phyloP scores from a whole-genome alignment of 345 rosid genomes.

The Diplotaxis tenuifolia region DNA sequence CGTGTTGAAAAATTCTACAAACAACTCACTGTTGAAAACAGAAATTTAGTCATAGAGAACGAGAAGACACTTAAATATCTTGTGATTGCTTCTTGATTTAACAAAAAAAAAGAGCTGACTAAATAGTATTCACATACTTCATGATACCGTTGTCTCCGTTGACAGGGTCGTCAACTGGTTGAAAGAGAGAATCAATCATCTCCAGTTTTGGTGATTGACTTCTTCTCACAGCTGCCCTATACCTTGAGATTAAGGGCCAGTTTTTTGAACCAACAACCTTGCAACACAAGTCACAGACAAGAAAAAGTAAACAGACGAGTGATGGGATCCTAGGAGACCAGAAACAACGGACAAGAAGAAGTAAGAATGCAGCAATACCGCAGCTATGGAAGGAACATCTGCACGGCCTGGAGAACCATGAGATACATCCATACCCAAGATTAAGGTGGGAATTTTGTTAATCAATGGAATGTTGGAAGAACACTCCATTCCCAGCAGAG shows the following conservation, averaged over 20 bases:
- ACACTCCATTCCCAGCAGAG: slow-evolving; percentile 66
- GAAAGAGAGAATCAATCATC: slow-evolving; percentile 84
- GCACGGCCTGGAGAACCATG: slow-evolving; percentile 86
- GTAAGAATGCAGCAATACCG: slow-evolving; percentile 44
- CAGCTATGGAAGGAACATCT: slow-evolving; percentile 74
- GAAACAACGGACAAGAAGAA: neutral
- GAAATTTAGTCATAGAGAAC: neutral
- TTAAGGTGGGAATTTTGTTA: slow-evolving; percentile 70
- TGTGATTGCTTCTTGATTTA: neutral
- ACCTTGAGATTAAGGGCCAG: slow-evolving; percentile 87
- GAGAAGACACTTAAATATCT: neutral
- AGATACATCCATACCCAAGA: slow-evolving; percentile 97
- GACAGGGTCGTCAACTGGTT: slow-evolving; percentile 47
- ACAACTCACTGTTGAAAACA: slow-evolving; percentile 55
- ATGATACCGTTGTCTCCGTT: slow-evolving; percentile 76
- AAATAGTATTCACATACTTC: slow-evolving; percentile 48
- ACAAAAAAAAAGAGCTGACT: neutral
- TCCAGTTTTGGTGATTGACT: slow-evolving; percentile 77
- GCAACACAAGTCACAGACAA: slow-evolving; percentile 13
- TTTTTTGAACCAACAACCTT: slow-evolving; percentile 84
- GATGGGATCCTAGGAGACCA: slow-evolving; percentile 5
- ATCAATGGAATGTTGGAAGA: slow-evolving; percentile 53
- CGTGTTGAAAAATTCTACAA: slow-evolving; percentile 60
- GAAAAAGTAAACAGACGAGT: slow-evolving; percentile 2
- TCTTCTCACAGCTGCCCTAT: slow-evolving; percentile 83